Base-by-base conservation (phyloP, 306 rosid genomes). In the Citrullus colocynthis region DNA sequence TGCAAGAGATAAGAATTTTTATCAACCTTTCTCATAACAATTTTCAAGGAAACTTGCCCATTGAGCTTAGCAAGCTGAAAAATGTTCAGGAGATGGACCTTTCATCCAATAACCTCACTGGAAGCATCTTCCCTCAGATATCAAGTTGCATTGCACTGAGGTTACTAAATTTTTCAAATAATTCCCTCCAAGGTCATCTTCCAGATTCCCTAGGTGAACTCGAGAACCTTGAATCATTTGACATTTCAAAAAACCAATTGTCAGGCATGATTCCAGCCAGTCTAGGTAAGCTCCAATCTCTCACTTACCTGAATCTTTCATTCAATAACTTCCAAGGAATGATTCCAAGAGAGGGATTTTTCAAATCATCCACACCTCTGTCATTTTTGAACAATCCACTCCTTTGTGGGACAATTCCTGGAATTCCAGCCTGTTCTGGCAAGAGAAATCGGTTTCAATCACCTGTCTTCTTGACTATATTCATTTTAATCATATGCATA, bases 71-170 rank as follows among this genome's bases (percentile, higher is more conserved):
- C 86, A 91, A 91, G 78, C 81, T 88, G 44, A 80, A 77, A 41
- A 86, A 86, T 75, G 93, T 89, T 83, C 91, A 78, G 75, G 96
- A 88, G 84, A 87, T 91, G 15, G 93, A 91, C 74, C 80, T 88
- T 36, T 91, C 92, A 37, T 89, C 93, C 17, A 91, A 91, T 65
- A 49, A 82, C 74, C 85, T 91, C 36, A 84, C 63, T 44, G 92
- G 93, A 55, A 81, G 11, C 42, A 83, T 89, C 82, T 86, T 85
- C 75, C 87, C 92, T 20, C 90, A 79, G 84, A 89, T 91, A 78
- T 82, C 92, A 61, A 85, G 85, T 85, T 91, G 93, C 81, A 84
- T 88, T 84, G 93, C 89, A 12, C 77, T 88, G 59, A 79, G 83
- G 1, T 21, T 78, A 70, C 81, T 91, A 18, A 88, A 89, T 54